Evolutionary conservation across 805 yeast species (phyloP), one percentile per base, ranked within the genome.

Genomic region (Grigorovia jiainica): DNA sequence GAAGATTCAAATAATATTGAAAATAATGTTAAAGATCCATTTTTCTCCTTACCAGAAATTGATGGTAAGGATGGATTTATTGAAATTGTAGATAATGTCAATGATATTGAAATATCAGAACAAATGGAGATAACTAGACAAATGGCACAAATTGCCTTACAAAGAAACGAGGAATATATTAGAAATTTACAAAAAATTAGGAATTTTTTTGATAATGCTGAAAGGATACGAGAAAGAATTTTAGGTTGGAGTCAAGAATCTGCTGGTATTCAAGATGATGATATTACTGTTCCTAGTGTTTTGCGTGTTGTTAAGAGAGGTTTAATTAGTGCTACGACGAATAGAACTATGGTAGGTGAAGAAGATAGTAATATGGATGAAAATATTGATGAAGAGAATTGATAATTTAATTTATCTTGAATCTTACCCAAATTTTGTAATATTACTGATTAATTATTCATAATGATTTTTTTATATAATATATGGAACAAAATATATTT

Each of bases 171-270:
- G 55, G 97, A 92, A 61, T 90, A 82, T 57, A 80, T 87, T 40
- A 72, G 90, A 53, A 83, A 87, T 46, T 66, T 92, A 53, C 68
- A 76, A n/a, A 75, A 70, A 29, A 72, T 92, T 30, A 72, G 97
- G 50, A 72, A 72, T 52, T 94, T 87, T 1, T 65, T 90, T 21
- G 77, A 83, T 29, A 74, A 84, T 52, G 90, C 95, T 0, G 85
- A 83, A 51, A 67, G 90, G 46, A 71, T 83, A 50, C 79, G 85
- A 50, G 73, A 73, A 36, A 76, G 78, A 49, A 73, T 92, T 36
- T 73, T 70, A 47, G 73, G 76, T 49, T 90, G 97, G 97, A 84
- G 92, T 43, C 75, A 75, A 52, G 96, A 89, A 56, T 82, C 84
- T 75, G 71, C 81, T 47, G 94, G 79, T 10, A 75, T 75, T 41